Base-by-base conservation (phyloP, 768 basidiomycete species). In the Rhodotorula kratochvilovae region DNA sequence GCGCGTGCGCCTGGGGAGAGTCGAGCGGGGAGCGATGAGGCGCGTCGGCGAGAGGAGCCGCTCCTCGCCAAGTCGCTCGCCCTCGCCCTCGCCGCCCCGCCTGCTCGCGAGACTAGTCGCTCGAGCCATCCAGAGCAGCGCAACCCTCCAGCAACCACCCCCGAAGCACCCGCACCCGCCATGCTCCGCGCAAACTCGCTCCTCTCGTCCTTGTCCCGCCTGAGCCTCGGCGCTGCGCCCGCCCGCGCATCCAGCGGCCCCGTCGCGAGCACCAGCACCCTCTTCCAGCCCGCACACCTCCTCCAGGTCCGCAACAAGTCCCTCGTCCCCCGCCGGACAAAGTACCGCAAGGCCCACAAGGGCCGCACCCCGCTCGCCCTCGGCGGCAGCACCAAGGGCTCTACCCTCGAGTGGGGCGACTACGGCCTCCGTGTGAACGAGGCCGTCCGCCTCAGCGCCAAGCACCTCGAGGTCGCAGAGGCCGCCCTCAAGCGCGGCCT, bases 341-440 rank as follows among this genome's bases (percentile, higher is more conserved):
- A 91, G 80, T 88, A 90, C 79, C 83, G 90, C 76, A 92, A 90
- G 80, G 86, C 91, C 19, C 92, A 95, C 82, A 96, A 96, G 80
- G 94, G 93, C 62, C 85, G 88, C 56, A 85, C 92, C 55, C 90
- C 90, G 15, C 86, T 94, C 61, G 91, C 91, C 3, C 87, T 81
- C 42, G 96, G 95, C 64, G 96, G 96, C 21, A 93, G 92, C 27
- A 90, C 87, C 21, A 90, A 92, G 79, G 96, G 95, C 31, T 94
- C 96, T 8, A 92, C 92, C 2, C 86, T 98, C 51, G 87, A 91
- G 21, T 91, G 87, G 76, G 96, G 94, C 50, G 89, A 94, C 13
- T 99, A 88, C 85, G 96, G 96, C 17, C 86, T 98, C 57, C 82
- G 95, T 63, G 89, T 96, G 57, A 90, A 90, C 76, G 71, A 74